These are phyloP conservation scores for Cercophora scortea DNA, from an alignment of 495 filamentous ascomycete species.

Conservation along the genomic window DNA sequence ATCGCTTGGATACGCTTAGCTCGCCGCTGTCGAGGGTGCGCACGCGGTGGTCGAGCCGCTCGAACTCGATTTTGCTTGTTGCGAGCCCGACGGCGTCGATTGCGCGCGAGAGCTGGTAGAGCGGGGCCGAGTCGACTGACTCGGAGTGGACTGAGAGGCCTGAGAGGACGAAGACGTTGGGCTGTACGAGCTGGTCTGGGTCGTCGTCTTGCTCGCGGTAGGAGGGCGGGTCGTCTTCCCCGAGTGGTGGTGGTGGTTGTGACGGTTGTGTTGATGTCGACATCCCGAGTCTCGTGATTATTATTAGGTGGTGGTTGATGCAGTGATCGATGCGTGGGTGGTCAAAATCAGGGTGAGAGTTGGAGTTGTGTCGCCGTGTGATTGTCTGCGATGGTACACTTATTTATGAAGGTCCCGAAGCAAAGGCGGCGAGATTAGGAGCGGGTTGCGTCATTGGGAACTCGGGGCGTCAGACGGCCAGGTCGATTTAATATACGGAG, in stretches of 20 bases:
- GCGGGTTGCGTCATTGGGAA: too few relatives aligned
- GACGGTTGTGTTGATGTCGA: not conserved
- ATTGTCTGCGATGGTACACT: too few relatives aligned
- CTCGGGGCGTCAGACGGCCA: too few relatives aligned
- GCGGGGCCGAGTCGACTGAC: slow-evolving; percentile 10
- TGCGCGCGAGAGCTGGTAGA: slow-evolving; percentile 22
- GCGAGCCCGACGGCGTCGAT: slow-evolving; percentile 14
- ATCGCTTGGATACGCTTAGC: slow-evolving; percentile 9
- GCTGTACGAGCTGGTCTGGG: slow-evolving; percentile 21
- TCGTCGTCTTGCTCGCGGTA: slow-evolving; percentile 10
- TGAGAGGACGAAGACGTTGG: slow-evolving; percentile 16
- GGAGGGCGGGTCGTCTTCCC: not conserved
- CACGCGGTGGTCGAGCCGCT: slow-evolving; percentile 21
- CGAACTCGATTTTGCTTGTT: slow-evolving; percentile 14
- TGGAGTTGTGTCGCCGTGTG: too few relatives aligned
- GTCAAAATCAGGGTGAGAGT: too few relatives aligned
- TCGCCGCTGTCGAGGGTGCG: slow-evolving; percentile 12
- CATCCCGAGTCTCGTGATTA: too few relatives aligned
- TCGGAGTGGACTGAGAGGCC: slow-evolving; percentile 21
- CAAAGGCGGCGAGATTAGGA: too few relatives aligned
- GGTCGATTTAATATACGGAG: too few relatives aligned
- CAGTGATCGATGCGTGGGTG: too few relatives aligned
- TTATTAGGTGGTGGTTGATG: too few relatives aligned
- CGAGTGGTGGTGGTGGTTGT: not conserved
- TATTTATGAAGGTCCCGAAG: too few relatives aligned